Evolutionary conservation across 176 grass and related monocot species (phyloP).

Genomic region (Zea luxurians): DNA sequence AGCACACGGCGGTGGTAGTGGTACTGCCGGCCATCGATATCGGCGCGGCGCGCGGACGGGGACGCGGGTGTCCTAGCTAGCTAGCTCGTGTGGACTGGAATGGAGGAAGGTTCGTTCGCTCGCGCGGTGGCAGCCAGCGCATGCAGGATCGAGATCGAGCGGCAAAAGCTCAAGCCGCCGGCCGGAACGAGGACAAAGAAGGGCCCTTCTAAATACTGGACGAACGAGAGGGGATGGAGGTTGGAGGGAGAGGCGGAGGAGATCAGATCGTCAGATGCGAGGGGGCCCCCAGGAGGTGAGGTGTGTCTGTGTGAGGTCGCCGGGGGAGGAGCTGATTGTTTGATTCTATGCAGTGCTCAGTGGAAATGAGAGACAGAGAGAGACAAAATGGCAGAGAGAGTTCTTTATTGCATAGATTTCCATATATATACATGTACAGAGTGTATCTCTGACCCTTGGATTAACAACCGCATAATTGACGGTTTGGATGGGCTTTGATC

Average conservation of each 20-base stretch:
- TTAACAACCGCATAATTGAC: no score
- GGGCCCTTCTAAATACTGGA: conserved; percentile 35
- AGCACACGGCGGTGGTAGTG: conserved; percentile 49
- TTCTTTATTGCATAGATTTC: no score
- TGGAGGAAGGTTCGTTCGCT: not conserved
- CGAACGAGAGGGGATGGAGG: conserved; percentile 18
- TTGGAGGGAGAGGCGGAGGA: not conserved
- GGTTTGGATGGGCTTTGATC: no score
- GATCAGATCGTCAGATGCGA: conserved; percentile 9
- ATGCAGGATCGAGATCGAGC: not conserved
- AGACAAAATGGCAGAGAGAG: no score
- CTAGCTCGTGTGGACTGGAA: not conserved
- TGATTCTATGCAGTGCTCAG: no score
- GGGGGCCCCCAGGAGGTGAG: not conserved
- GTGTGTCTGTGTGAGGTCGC: conserved; percentile 30
- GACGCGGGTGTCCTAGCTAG: no score
- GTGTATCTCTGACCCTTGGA: no score
- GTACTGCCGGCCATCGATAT: conserved; percentile 6
- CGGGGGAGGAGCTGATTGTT: not conserved
- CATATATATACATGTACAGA: no score
- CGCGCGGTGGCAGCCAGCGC: not conserved
- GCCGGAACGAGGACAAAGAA: not conserved
- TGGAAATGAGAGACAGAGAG: no score
- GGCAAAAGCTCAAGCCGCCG: not conserved
- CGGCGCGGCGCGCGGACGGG: not conserved